A percentile compares a stretch with the other conserved stretches of the same genome.
Conservation (phyloP, 1,139 yeast species). For the Sugiyamaella japonica region DNA sequence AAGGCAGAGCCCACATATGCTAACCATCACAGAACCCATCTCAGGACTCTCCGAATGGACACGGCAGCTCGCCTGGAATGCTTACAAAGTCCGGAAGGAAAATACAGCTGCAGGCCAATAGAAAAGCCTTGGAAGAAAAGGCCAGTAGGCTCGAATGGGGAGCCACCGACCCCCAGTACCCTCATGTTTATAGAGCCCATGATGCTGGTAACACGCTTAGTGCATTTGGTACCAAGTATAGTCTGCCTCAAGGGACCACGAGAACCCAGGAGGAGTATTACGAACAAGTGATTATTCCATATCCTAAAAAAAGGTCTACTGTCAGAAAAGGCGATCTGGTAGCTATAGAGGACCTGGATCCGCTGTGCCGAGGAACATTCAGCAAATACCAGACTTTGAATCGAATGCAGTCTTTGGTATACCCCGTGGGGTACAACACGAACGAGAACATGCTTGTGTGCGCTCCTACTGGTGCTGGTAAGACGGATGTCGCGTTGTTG, state of each 20-base stretch:
- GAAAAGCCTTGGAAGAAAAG: conserved; percentile 15
- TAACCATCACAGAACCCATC: no score
- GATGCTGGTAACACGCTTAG: conserved; percentile 70
- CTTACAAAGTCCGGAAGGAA: conserved; percentile 16
- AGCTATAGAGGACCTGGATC: conserved; percentile 63
- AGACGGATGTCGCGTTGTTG: conserved; percentile 92
- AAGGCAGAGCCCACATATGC: not conserved
- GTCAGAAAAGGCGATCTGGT: conserved; percentile 58
- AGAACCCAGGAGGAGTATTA: conserved; percentile 57
- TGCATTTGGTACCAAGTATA: conserved; percentile 74
- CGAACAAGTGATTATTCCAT: conserved; percentile 85
- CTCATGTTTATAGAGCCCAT: conserved; percentile 79
- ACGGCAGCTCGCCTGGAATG: not conserved
- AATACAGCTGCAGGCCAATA: conserved; percentile 12
- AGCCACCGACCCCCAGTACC: conserved; percentile 49
- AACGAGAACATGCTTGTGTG: conserved; percentile 95
- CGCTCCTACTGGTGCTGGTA: conserved; percentile 99
- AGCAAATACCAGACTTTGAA: conserved; percentile 74
- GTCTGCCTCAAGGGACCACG: conserved; percentile 79
- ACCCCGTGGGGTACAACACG: conserved; percentile 87
- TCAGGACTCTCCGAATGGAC: not conserved
- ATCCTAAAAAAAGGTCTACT: conserved; percentile 52
- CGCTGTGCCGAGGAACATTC: conserved; percentile 81
- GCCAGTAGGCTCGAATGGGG: conserved; percentile 16
- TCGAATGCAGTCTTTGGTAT: conserved; percentile 88